Evolutionary conservation across 164 flowering plant species (phyloP), one percentile per base, ranked within the genome.

Genomic region (Amborella trichopoda): DNA sequence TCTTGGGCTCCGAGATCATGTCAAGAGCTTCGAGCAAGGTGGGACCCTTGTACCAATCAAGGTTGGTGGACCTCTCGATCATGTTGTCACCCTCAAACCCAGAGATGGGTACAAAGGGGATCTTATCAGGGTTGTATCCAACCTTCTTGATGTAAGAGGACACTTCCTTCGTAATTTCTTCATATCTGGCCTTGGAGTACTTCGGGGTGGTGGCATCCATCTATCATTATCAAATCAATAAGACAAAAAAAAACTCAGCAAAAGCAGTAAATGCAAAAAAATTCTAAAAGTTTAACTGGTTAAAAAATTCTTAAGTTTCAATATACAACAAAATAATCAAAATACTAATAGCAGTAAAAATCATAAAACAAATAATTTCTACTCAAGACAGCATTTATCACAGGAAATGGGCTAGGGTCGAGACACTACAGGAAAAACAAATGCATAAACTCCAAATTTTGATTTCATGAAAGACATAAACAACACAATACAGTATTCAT

Each of bases 201-300:
- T 74, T 74, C 12, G 78, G 78, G 23, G 78, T 70, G 2, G 78
- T 74, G 26, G 78, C 78, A 60, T 74, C 78, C 78, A 74, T 74
- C 77, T 72, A 21, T 19, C 12, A 10, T 14, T 39, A 6, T 12
- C n/a, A 16, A 19, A 17, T 6, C 18, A 39, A 8, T 10, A 4
- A 16, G 12, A 41, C n/a, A 16, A 41, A 41, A 30, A 30, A 30
- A 30, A 30, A 6, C 34, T 30, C 34, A 6, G 13, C 9, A 13
- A 13, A 6, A 30, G 13, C 34, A 30, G 34, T 30, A 30, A 6
- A 6, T 13, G 13, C 34, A 30, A 13, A 30, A 13, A 30, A 6
- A 6, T 13, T 30, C 13, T 30, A 13, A 30, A 30, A 30, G 9
- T 30, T 6, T 30, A 6, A 30, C 13, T 30, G 13, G 13, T 30